A percentile compares a stretch with the other conserved stretches of the same genome.
phyloP scores from a whole-genome alignment of 2,329 filamentous ascomycete species.

The Didymella arachidicola region DNA sequence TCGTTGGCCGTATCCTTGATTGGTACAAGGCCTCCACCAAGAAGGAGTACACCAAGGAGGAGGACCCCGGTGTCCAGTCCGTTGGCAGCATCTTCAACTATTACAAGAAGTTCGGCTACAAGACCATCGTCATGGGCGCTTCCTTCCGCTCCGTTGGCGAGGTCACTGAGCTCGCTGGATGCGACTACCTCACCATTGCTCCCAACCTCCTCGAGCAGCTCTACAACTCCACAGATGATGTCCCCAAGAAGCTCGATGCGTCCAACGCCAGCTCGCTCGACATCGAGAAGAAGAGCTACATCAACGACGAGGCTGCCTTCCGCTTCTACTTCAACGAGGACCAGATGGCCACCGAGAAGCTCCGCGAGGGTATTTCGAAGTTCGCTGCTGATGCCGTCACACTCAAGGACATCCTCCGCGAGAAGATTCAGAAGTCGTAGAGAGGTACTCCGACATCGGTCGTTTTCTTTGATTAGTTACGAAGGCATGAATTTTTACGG shows the following conservation, averaged over 20 bases:
- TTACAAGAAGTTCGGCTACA: constrained; percentile 99
- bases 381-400: constrained; percentile 95
- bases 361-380: constrained; percentile 98
- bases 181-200: constrained; percentile 98
- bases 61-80: constrained; percentile 95
- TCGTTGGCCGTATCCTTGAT: constrained; percentile 98
- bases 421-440: constrained; percentile 71
- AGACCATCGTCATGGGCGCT: constrained; percentile 99
- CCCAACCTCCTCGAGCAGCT: constrained; percentile 95
- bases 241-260: constrained; percentile 93
- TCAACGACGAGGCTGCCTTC: constrained; percentile 88
- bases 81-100: constrained; percentile 98
- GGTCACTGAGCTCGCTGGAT: constrained; percentile 97
- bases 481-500: constrained; percentile 35
- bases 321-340: constrained; percentile 99
- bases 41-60: constrained; percentile 87
- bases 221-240: constrained; percentile 78
- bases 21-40: constrained; percentile 98
- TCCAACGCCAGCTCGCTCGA: constrained; percentile 70
- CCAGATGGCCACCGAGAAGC: constrained; percentile 99
- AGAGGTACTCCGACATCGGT: constrained; percentile 38
- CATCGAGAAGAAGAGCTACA: constrained; percentile 88
- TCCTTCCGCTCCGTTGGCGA: constrained; percentile 96
- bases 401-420: constrained; percentile 88
- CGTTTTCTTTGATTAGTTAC: constrained; percentile 25